Evolutionary conservation across 2,329 filamentous ascomycete species (phyloP).

Genomic region (Fusarium armeniacum): DNA sequence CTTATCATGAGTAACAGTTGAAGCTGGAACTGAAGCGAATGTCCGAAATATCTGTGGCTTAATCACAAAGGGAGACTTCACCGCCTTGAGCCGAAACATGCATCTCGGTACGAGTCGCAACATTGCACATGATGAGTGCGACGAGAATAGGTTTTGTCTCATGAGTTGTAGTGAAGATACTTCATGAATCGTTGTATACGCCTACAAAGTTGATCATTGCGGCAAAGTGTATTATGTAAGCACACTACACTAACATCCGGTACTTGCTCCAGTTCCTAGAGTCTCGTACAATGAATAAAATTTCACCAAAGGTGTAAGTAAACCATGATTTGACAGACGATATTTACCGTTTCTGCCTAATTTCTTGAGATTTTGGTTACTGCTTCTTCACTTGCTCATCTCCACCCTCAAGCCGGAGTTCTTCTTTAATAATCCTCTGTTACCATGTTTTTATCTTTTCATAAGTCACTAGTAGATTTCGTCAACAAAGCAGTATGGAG

Average conservation of each 20-base stretch:
- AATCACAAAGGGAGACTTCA: conserved; percentile 20
- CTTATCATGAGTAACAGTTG: conserved; percentile 35
- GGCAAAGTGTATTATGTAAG: conserved; percentile 40
- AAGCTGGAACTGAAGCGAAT: conserved; percentile 45
- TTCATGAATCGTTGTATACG: conserved; percentile 2
- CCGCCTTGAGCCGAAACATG: conserved; percentile 43
- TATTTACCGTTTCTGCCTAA: neutral
- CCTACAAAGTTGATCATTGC: conserved; percentile 1
- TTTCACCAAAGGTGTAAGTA: conserved; percentile 4
- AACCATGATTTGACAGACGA: conserved; percentile 24
- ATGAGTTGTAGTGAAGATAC: conserved; percentile 21
- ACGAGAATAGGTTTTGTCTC: conserved; percentile 13
- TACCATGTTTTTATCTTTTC: conserved; percentile 51
- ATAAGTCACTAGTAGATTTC: conserved; percentile 40
- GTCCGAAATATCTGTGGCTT: conserved; percentile 37
- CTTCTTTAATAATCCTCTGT: conserved; percentile 13
- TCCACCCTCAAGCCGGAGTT: conserved; percentile 23
- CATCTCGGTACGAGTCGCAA: conserved; percentile 51
- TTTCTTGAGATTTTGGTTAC: neutral
- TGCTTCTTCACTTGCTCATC: conserved; percentile 1
- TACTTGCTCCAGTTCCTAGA: neutral
- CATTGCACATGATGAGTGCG: conserved; percentile 56
- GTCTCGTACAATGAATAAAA: neutral
- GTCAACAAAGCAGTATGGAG: conserved; percentile 52
- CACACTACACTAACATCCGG: conserved; percentile 20